phyloP scores from a whole-genome alignment of 2,329 filamentous ascomycete species.

The Cercospora sesami region DNA sequence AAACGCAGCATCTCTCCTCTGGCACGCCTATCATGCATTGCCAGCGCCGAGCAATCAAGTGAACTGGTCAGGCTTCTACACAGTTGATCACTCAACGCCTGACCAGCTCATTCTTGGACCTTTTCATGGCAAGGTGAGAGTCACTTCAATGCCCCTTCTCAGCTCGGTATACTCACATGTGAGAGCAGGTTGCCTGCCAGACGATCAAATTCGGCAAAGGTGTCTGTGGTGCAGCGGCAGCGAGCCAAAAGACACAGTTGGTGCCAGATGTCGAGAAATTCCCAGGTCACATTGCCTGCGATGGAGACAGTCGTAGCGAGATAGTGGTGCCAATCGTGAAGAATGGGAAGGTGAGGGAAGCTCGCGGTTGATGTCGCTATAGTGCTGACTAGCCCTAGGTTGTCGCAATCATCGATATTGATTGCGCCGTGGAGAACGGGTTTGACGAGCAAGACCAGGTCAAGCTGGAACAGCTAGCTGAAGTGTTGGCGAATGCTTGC shows the following conservation, averaged over 20 bases:
- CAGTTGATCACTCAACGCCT: conserved; percentile 54
- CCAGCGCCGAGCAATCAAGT: conserved; percentile 64
- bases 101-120: conserved; percentile 71
- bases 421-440: conserved; percentile 66
- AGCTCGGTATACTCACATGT: not conserved
- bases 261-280: conserved; percentile 69
- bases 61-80: conserved; percentile 84
- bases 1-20: conserved; percentile 73
- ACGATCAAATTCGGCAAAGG: conserved; percentile 71
- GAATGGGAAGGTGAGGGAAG: conserved; percentile 47
- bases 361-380: not conserved
- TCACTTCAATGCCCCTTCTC: not conserved
- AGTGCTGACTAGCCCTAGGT: conserved; percentile 44
- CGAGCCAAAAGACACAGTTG: conserved; percentile 62
- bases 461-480: conserved; percentile 66
- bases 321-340: conserved; percentile 73
- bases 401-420: conserved; percentile 76
- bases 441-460: conserved; percentile 68
- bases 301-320: conserved; percentile 73
- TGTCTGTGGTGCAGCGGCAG: conserved; percentile 72
- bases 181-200: conserved; percentile 63
- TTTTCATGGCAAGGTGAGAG: conserved; percentile 67
- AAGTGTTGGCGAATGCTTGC: conserved; percentile 59
- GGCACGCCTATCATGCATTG: conserved; percentile 76
- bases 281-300: conserved; percentile 79